Base-by-base conservation (phyloP, 495 filamentous ascomycete genomes). In the Penicillium crystallinum region DNA sequence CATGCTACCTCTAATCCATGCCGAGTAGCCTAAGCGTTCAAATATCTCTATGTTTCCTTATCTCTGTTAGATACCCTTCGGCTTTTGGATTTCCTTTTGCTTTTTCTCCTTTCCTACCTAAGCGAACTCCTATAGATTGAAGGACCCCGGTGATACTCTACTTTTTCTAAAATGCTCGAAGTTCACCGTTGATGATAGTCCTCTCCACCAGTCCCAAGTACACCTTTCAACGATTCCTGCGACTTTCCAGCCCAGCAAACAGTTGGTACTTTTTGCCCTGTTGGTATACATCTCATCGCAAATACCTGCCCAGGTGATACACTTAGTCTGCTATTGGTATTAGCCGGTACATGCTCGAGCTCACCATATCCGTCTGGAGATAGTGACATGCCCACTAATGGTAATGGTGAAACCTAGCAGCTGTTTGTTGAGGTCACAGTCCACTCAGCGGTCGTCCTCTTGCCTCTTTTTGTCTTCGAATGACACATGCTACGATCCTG, bases 401-500 rank as follows among this genome's bases (percentile, higher is more conserved):
- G 7, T 5, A 14, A 36, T 45, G 15, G 40, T 45, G 22, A 27
- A 22, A 45, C 40, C 23, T 34, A 36, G 49, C 21, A 17, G 15
- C 34, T 27, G 23, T 44, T 19, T 30, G n/a, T 27, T 6, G 10
- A n/a, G 25, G 6, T 0, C 23, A 29, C 5, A 18, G 9, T 23
- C 15, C 6, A 4, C 10, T 30, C 46, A 30, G 18, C 17, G 7
- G 47, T 18, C n/a, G 15, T 11, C 17, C 19, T 27, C 22, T 15
- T 6, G 15, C 3, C 34, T 53, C 17, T 25, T 47, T 18, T 2
- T 30, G 35, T 43, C 36, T 38, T 17, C 18, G 35, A 25, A 52
- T 41, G 25, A 52, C 54, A 47, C 34, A 56, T 56, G 54, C 19
- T 39, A 18, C 27, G 9, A 22, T 39, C 15, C 10, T 52, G 23